A percentile compares a stretch with the other conserved stretches of the same genome.
These are phyloP conservation scores for Aureobasidium vineae DNA, from an alignment of 2,329 filamentous ascomycete species.

Conservation along the genomic window DNA sequence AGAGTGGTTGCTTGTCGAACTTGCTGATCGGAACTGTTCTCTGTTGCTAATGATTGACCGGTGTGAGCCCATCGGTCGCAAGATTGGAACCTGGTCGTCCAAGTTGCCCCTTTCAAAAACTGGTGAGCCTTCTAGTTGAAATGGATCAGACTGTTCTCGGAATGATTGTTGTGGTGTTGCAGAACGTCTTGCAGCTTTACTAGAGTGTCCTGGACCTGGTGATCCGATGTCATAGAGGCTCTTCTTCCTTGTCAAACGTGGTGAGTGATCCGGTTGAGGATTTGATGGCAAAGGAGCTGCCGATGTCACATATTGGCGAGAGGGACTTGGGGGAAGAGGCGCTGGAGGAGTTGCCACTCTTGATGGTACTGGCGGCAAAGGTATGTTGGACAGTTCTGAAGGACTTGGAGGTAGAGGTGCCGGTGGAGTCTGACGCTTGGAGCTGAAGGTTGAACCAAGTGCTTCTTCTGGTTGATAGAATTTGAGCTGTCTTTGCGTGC, in stretches of 20 bases:
- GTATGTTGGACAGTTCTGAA: background rate
- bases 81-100: background rate
- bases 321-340: constrained; percentile 14
- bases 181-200: constrained; percentile 41
- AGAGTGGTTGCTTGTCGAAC: constrained; percentile 56
- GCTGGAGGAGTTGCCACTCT: background rate
- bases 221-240: constrained; percentile 43
- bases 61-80: constrained; percentile 31
- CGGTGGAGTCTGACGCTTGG: background rate
- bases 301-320: background rate
- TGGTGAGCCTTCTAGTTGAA: background rate
- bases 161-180: constrained; percentile 42
- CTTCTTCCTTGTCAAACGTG: constrained; percentile 28
- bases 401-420: background rate
- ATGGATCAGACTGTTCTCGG: constrained; percentile 32
- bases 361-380: background rate
- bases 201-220: constrained; percentile 40
- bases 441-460: too few species aligned
- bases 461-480: background rate
- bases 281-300: background rate
- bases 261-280: background rate
- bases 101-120: background rate
- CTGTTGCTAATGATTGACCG: constrained; percentile 44
- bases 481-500: background rate
- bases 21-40: constrained; percentile 58